A percentile compares a stretch with the other conserved stretches of the same genome.
These are phyloP conservation scores for Amanita thiersii DNA, from an alignment of 768 basidiomycete genomes.

Conservation along the genomic window DNA sequence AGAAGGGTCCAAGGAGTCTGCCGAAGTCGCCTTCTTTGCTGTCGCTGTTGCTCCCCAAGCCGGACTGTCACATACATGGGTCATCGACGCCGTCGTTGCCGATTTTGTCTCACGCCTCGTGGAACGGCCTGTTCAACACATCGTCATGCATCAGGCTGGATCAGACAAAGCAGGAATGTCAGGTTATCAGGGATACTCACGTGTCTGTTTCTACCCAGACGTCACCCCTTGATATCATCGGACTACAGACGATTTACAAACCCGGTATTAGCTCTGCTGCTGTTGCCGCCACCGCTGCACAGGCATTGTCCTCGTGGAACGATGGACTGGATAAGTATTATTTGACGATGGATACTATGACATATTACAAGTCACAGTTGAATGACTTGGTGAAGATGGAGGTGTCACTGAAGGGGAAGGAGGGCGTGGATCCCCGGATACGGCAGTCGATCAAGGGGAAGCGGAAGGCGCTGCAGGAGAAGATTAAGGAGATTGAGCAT, in stretches of 20 bases:
- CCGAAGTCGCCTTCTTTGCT: constrained; percentile 8
- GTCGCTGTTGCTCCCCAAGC: constrained; percentile 3
- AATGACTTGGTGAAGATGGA: constrained; percentile 20
- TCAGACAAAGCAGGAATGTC: constrained; percentile 6
- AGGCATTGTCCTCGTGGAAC: constrained; percentile 20
- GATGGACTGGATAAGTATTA: constrained; percentile 31
- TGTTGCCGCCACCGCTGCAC: constrained; percentile 7
- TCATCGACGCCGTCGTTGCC: constrained; percentile 1
- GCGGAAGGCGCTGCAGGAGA: constrained; percentile 30
- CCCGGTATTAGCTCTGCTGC: constrained; percentile 11
- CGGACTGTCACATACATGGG: neutral
- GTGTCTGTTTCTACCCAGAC: constrained; percentile 23
- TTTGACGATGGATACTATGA: constrained; percentile 23
- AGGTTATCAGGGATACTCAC: constrained; percentile 12
- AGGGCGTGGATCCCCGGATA: constrained; percentile 26
- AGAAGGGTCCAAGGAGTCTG: constrained; percentile 9
- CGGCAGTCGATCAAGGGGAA: constrained; percentile 32
- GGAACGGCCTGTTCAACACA: neutral
- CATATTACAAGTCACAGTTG: constrained; percentile 22
- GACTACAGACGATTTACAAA: constrained; percentile 12
- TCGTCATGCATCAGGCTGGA: neutral
- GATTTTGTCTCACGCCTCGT: neutral
- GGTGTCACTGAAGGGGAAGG: constrained; percentile 15
- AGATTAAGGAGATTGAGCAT: constrained; percentile 20
- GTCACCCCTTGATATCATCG: constrained; percentile 12